These are phyloP conservation scores for Teratosphaeria nubilosa DNA, from an alignment of 2,329 filamentous ascomycete genomes.

Conservation along the genomic window DNA sequence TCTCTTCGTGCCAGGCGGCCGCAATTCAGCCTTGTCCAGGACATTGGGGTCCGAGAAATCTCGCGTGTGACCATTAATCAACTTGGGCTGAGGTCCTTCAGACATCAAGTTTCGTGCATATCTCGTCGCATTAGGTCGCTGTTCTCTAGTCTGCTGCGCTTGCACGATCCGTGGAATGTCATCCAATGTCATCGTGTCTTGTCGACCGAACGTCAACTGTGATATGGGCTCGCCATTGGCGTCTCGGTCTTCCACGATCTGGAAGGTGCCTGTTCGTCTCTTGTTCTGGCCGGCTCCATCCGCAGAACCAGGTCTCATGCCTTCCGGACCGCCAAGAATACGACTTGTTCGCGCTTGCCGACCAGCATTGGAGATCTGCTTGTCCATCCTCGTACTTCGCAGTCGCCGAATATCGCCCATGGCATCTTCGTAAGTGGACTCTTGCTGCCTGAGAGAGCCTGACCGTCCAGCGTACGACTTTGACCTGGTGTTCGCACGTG, in stretches of 20 bases:
- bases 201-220: constrained; percentile 77
- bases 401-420: constrained; percentile 89
- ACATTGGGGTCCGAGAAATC: constrained; percentile 43
- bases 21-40: constrained; percentile 30
- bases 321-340: constrained; percentile 81
- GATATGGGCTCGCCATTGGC: constrained; percentile 54
- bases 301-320: constrained; percentile 61
- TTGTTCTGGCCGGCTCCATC: constrained; percentile 36
- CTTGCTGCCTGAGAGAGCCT: constrained; percentile 38
- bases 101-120: constrained; percentile 60
- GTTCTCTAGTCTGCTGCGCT: constrained; percentile 86
- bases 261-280: constrained; percentile 45
- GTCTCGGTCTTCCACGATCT: constrained; percentile 72
- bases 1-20: constrained; percentile 55
- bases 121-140: constrained; percentile 69
- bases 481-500: constrained; percentile 59
- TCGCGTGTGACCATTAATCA: constrained; percentile 60
- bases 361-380: constrained; percentile 85
- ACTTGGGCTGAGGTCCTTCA: constrained; percentile 56
- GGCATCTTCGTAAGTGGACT: constrained; percentile 85
- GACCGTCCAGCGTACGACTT: constrained; percentile 59
- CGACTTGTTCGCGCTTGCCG: constrained; percentile 82
- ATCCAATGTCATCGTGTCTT: constrained; percentile 85
- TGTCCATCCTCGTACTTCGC: constrained; percentile 86
- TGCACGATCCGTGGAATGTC: constrained; percentile 95